Base-by-base conservation (phyloP, 441 rosid species). In the Bocquillonia castaneifolia region DNA sequence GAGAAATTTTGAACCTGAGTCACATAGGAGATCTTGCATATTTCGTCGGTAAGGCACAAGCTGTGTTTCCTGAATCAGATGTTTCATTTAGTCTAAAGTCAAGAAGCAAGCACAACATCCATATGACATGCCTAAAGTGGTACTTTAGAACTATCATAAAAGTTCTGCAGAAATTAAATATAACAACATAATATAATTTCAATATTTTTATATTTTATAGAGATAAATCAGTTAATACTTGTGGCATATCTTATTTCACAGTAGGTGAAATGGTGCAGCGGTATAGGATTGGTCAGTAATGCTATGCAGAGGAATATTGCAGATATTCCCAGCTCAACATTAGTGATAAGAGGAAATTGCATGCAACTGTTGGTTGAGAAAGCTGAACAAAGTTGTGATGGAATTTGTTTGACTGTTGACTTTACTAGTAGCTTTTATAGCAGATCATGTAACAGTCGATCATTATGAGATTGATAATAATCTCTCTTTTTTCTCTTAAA, bases 11-110 rank as follows among this genome's bases (percentile, higher is more conserved):
- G 84, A 72, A 94, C 99, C 97, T 70, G 97, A 90, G 77, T 94
- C 99, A 66, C 99, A 94, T 64, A 94, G 96, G 60, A 87, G 89
- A 84, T 94, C 99, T 83, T 92, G 97, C 88, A 94, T 79, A 81
- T 94, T 94, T 79, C 99, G 86, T n/a, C 90, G 84, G 70, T 85
- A 90, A 22, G 99, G 88, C 68, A 76, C 77, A 74, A 88, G 88
- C 78, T 94, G 99, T 70, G 99, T 90, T 88, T 94, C 98, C 99
- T 94, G 87, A 75, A 81, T 73, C 74, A 76, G 73, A 83, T 67
- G 68, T 82, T 76, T 76, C 64, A 39, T 57, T 68, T 47, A 63
- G 44, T 61, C 59, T 63, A 23, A 54, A n/a, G 36, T 60, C 61
- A 69, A 39, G 20, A 66, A 25, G 25, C 18, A 39, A 36, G 71